These are phyloP conservation scores for Thozetella sp. DNA, from an alignment of 495 filamentous ascomycete species.

Conservation along the genomic window DNA sequence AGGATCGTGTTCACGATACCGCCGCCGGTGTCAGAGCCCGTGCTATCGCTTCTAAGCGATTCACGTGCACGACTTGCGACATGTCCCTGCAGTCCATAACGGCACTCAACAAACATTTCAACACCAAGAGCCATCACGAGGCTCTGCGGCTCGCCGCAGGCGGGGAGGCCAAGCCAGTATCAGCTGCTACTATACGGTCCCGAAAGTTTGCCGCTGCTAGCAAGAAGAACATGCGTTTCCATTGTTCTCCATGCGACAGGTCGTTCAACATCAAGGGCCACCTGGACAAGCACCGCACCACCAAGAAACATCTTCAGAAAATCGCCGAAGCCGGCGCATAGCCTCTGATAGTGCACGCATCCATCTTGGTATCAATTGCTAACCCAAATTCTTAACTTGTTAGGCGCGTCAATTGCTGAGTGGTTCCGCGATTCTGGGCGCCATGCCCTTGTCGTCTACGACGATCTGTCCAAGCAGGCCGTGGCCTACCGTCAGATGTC, in stretches of 20 bases:
- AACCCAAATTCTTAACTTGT: slow-evolving; percentile 7
- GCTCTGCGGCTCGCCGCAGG: background rate
- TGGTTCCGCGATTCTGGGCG: slow-evolving; percentile 91
- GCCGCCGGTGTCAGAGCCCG: no score
- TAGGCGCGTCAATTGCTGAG: slow-evolving; percentile 76
- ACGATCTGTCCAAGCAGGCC: slow-evolving; percentile 98
- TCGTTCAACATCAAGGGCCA: background rate
- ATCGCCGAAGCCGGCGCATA: background rate
- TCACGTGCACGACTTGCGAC: background rate
- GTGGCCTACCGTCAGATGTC: slow-evolving; percentile 99
- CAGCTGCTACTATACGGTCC: background rate
- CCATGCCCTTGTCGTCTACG: slow-evolving; percentile 92
- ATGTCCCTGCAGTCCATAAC: background rate
- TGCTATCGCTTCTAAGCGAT: background rate
- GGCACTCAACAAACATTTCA: background rate
- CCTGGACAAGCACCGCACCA: background rate
- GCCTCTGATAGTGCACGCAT: background rate
- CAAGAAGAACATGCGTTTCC: no score
- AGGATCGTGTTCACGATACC: no score
- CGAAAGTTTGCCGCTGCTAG: no score
- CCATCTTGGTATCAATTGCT: background rate
- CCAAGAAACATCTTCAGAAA: background rate
- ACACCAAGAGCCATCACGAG: background rate
- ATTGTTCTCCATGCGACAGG: no score
- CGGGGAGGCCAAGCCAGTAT: background rate